Evolutionary conservation across 345 rosid species (phyloP), one percentile per base, ranked within the genome.

Genomic region (Mercurialis annua): DNA sequence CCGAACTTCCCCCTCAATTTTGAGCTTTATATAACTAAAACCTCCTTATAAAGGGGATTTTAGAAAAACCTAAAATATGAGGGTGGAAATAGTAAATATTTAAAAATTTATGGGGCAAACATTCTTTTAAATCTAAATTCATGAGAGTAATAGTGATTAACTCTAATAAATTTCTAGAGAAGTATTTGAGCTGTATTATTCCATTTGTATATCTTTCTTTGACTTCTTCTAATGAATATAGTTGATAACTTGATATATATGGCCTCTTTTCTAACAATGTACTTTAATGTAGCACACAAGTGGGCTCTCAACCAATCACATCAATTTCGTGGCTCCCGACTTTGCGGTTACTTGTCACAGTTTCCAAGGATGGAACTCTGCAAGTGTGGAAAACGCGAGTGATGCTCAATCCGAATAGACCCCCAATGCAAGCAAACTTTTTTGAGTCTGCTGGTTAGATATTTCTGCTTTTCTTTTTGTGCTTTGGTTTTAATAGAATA

Each of bases 381-480:
- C 97, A 94, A 77, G 96, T 87, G 34, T 94, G 99, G 98, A 94
- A 87, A 78, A 91, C 96, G 51, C 80, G 96, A 46, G 81, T 85
- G 64, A 76, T 80, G 10, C 77, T 86, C 44, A 87, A 94, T 81
- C 96, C 97, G 34, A 91, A 87, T 75, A 86, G 90, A 66, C 95
- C 99, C 77, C 87, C 96, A 2, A 84, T 87, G 80, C 96, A 85
- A 83, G 91, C 94, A 54, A 87, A 85, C 74, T 94, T 94, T 78
- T 94, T 94, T 78, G 98, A 94, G 79, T 76, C 95, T 72, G 95
- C 98, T 51, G 89, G 97, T 91, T 62, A 77, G 84, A 64, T 49
- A 29, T 34, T 31, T 18, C 38, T 21, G 23, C 12, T 36, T 34
- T 44, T 36, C n/a, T 24, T 2, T 47, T 67, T 46, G 27, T 62